Conservation (phyloP, 1,284 basidiomycete genomes). For the Apiotrichum siamense region DNA sequence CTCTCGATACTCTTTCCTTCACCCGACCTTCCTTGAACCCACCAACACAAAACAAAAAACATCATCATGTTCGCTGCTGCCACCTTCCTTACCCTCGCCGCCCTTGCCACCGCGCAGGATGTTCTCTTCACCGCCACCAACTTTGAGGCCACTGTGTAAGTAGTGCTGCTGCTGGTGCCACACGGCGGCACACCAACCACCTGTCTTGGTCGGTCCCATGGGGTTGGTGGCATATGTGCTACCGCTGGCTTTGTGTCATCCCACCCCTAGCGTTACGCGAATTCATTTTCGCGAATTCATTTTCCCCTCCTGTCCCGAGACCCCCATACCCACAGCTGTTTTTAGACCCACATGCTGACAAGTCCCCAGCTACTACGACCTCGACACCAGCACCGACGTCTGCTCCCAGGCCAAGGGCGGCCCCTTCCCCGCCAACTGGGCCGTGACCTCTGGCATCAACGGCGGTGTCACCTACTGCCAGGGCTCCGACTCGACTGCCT, state of each 20-base stretch:
- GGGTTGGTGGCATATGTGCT: background rate
- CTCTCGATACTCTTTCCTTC: too few relatives aligned
- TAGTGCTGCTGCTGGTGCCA: background rate
- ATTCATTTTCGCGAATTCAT: too few relatives aligned
- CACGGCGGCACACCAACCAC: background rate
- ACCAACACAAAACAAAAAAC: background rate
- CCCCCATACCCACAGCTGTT: background rate
- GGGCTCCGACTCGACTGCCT: conserved; percentile 1
- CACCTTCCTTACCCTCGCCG: conserved; percentile 5
- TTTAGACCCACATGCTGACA: too few relatives aligned
- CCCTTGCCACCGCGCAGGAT: conserved; percentile 9
- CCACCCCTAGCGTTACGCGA: too few relatives aligned
- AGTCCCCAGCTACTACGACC: conserved; percentile 18
- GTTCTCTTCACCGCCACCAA: conserved; percentile 7
- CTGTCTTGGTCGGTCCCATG: too few relatives aligned
- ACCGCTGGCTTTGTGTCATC: background rate
- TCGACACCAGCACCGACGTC: conserved; percentile 11
- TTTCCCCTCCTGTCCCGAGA: background rate
- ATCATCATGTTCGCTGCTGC: conserved; percentile 8
- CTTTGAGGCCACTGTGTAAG: conserved; percentile 15
- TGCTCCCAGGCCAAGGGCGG: conserved; percentile 14
- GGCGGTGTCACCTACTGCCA: conserved; percentile 14
- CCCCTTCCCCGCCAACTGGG: conserved; percentile 18
- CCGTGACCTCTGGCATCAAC: conserved; percentile 14
- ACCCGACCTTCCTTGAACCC: too few relatives aligned